Conservation (phyloP, 108 stramenopile genomes). For the Thalassiosira profunda region DNA sequence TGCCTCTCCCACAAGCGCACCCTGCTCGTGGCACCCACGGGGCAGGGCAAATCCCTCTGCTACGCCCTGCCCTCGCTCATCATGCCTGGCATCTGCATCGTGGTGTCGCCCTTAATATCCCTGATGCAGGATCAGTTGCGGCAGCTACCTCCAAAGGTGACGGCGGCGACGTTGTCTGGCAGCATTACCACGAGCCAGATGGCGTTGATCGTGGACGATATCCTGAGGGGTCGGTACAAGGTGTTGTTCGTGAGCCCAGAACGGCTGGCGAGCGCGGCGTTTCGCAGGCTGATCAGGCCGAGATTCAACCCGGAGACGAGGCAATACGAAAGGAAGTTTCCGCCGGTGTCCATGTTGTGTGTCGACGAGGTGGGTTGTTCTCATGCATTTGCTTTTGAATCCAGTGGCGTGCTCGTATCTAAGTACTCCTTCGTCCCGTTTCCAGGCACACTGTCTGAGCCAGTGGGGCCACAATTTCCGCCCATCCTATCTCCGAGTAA, state of each 20-base stretch:
- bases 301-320: conserved; percentile 78
- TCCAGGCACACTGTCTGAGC: conserved; percentile 74
- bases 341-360: conserved; percentile 89
- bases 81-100: conserved; percentile 92
- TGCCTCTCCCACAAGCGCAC: conserved; percentile 71
- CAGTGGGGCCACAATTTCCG: conserved; percentile 99
- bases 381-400: neutral
- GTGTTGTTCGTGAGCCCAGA: conserved; percentile 96
- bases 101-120: conserved; percentile 96
- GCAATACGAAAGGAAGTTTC: conserved; percentile 66
- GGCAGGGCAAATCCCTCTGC: conserved; percentile 97
- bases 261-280: conserved; percentile 85
- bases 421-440: no score
- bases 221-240: conserved; percentile 76
- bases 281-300: conserved; percentile 83
- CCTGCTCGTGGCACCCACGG: conserved; percentile 97
- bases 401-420: no score
- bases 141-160: conserved; percentile 84
- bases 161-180: conserved; percentile 89
- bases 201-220: conserved; percentile 86
- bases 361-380: conserved; percentile 97
- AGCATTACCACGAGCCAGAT: conserved; percentile 62
- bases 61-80: conserved; percentile 96
- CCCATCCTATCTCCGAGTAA: conserved; percentile 88
- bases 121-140: conserved; percentile 96